Evolutionary conservation across 2,329 filamentous ascomycete genomes (phyloP).

Genomic region (Fusarium burgessii): DNA sequence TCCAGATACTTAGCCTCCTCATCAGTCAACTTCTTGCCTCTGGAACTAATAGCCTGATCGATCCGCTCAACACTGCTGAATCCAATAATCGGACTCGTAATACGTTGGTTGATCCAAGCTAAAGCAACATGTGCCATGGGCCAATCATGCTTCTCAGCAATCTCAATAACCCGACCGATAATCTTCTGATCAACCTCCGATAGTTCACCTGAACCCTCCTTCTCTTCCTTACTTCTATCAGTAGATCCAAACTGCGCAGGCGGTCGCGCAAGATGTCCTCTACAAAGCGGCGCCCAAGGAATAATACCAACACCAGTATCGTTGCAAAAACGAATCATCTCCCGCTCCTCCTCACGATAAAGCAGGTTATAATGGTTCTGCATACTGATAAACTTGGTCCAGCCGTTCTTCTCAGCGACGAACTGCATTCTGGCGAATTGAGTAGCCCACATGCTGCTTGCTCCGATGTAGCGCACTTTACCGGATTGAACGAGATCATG

Average conservation of each 20-base stretch:
- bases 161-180: constrained; percentile 17
- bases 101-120: constrained; percentile 26
- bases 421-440: constrained; percentile 64
- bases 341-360: constrained; percentile 69
- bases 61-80: constrained; percentile 37
- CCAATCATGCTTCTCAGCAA: constrained; percentile 21
- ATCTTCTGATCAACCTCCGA: constrained; percentile 26
- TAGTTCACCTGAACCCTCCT: constrained; percentile 18
- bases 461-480: constrained; percentile 67
- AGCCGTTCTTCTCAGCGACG: constrained; percentile 64
- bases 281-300: constrained; percentile 38
- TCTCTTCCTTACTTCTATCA: constrained; percentile 30
- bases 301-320: constrained; percentile 45
- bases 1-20: constrained; percentile 29
- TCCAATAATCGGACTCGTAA: constrained; percentile 31
- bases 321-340: constrained; percentile 58
- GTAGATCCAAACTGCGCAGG: constrained; percentile 23
- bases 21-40: constrained; percentile 14
- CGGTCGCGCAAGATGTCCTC: constrained; percentile 28
- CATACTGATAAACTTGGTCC: constrained; percentile 69
- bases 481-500: constrained; percentile 68
- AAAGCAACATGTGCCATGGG: constrained; percentile 36
- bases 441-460: constrained; percentile 59
- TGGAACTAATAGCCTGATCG: constrained; percentile 27
- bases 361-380: constrained; percentile 67